phyloP scores from a whole-genome alignment of 2,329 filamentous ascomycete genomes.

The Akanthomyces lecanii region DNA sequence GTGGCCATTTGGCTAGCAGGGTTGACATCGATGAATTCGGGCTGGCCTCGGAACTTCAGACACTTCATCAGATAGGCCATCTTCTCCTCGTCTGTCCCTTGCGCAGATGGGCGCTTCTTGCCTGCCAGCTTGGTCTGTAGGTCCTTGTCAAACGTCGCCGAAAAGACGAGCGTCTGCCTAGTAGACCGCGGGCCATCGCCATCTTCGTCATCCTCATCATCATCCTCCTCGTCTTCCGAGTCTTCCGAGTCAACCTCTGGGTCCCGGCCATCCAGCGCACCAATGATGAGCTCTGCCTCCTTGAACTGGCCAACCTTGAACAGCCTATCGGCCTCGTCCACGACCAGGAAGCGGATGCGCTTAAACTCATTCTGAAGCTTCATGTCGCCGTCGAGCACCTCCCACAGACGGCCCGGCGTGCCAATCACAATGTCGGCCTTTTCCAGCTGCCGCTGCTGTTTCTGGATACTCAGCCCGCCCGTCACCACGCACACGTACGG shows the following conservation, averaged over 20 bases:
- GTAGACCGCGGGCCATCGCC: not conserved
- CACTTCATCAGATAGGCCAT: constrained; percentile 92
- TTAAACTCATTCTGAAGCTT: constrained; percentile 67
- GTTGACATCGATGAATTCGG: constrained; percentile 89
- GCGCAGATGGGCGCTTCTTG: constrained; percentile 58
- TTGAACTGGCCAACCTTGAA: constrained; percentile 93
- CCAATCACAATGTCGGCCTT: constrained; percentile 90
- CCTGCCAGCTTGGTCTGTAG: constrained; percentile 87
- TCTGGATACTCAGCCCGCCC: constrained; percentile 88
- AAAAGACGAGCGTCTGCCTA: constrained; percentile 86
- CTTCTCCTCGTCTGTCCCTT: constrained; percentile 64
- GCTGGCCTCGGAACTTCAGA: constrained; percentile 79
- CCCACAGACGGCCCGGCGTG: constrained; percentile 91
- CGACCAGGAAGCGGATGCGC: constrained; percentile 73
- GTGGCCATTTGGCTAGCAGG: constrained; percentile 85
- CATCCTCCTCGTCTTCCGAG: constrained; percentile 38
- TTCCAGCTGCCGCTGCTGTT: constrained; percentile 80
- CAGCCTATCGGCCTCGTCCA: constrained; percentile 91
- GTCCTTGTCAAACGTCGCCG: constrained; percentile 88
- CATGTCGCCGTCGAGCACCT: constrained; percentile 75
- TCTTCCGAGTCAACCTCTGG: constrained; percentile 54
- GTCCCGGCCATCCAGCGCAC: constrained; percentile 68
- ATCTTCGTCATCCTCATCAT: constrained; percentile 14
- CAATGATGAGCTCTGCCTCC: constrained; percentile 84
- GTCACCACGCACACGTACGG: constrained; percentile 84